Evolutionary conservation across 768 basidiomycete species (phyloP).

Genomic region (Podaxis sp.): DNA sequence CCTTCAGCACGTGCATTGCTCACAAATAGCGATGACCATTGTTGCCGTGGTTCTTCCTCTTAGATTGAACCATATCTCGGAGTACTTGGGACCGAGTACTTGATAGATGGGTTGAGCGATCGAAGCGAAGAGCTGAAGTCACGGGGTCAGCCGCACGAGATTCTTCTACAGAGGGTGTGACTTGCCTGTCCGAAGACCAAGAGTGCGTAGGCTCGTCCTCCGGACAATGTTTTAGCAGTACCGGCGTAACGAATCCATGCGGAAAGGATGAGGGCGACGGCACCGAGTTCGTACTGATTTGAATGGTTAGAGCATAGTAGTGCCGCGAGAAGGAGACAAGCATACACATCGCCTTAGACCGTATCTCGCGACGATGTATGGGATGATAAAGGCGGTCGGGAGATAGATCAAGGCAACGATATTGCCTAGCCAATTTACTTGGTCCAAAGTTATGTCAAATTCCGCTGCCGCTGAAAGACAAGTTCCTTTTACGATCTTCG

Average conservation of each 20-base stretch:
- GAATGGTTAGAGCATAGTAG: background rate
- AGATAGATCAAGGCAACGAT: slow-evolving; percentile 61
- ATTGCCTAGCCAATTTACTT: slow-evolving; percentile 84
- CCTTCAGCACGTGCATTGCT: slow-evolving; percentile 8
- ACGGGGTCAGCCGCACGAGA: background rate
- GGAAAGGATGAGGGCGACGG: slow-evolving; percentile 51
- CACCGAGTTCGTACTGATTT: slow-evolving; percentile 60
- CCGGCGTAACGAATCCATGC: slow-evolving; percentile 80
- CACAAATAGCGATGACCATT: slow-evolving; percentile 54
- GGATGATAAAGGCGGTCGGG: slow-evolving; percentile 58
- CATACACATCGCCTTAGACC: slow-evolving; percentile 64
- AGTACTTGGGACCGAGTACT: slow-evolving; percentile 77
- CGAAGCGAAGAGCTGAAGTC: slow-evolving; percentile 53
- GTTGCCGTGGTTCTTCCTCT: slow-evolving; percentile 76
- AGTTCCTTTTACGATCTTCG: background rate
- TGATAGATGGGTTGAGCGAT: slow-evolving; percentile 74
- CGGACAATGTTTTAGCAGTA: slow-evolving; percentile 52
- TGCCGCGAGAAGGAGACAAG: background rate
- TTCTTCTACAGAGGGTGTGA: background rate
- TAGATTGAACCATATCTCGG: slow-evolving; percentile 81
- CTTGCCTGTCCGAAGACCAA: slow-evolving; percentile 70
- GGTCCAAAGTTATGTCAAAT: slow-evolving; percentile 64
- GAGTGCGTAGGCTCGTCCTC: slow-evolving; percentile 56
- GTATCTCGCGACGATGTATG: slow-evolving; percentile 52
- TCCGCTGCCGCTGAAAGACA: slow-evolving; percentile 49